A percentile compares a stretch with the other conserved stretches of the same genome.
phyloP scores from a whole-genome alignment of 768 basidiomycete genomes.

The Tylopilus sp. region DNA sequence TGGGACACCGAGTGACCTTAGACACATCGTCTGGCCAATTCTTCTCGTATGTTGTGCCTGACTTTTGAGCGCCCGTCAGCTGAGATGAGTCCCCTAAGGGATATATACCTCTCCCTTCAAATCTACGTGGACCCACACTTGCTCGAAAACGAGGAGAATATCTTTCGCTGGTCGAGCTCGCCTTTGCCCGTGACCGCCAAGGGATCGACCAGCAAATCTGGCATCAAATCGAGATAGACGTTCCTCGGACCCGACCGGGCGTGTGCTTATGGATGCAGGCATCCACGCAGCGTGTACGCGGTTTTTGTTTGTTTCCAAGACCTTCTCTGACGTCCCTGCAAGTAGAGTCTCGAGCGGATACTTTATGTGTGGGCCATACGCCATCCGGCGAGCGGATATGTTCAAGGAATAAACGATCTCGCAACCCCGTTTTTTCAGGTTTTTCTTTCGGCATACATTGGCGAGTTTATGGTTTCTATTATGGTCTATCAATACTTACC shows the following conservation, averaged over 20 bases:
- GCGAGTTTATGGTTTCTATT: constrained; percentile 38
- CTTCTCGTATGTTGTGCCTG: constrained; percentile 64
- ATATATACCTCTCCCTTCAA: constrained; percentile 83
- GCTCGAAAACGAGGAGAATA: constrained; percentile 91
- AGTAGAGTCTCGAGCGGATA: constrained; percentile 87
- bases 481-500: constrained; percentile 1
- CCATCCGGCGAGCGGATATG: constrained; percentile 97
- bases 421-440: constrained; percentile 98
- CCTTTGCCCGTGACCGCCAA: constrained; percentile 83
- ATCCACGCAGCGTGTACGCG: constrained; percentile 80
- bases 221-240: constrained; percentile 99
- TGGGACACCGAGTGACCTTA: constrained; percentile 82
- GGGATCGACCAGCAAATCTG: constrained; percentile 95
- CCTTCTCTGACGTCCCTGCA: constrained; percentile 20
- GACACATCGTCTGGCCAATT: constrained; percentile 92
- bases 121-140: constrained; percentile 72
- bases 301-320: background rate
- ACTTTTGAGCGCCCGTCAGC: background rate
- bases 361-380: constrained; percentile 99
- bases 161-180: constrained; percentile 79
- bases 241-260: constrained; percentile 91
- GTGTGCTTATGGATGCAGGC: constrained; percentile 88
- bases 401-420: constrained; percentile 98
- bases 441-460: constrained; percentile 92
- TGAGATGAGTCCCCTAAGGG: constrained; percentile 54